Base-by-base conservation (phyloP, 2,329 filamentous ascomycete species). In the Epichloe brachyelytri region DNA sequence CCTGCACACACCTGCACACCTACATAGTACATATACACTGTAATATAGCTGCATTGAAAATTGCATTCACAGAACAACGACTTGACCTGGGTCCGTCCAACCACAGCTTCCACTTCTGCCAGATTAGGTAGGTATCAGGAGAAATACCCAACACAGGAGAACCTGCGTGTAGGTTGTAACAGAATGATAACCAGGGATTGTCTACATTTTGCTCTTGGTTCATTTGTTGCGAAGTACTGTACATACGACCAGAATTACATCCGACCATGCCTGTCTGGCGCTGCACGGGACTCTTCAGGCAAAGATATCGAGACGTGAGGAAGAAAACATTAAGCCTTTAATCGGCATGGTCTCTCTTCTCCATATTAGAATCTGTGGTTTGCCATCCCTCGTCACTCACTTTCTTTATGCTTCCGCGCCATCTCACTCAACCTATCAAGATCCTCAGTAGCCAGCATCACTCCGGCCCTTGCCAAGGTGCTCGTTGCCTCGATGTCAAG, bases 391-490 rank as follows among this genome's bases (percentile, higher is more conserved):
- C 20, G n/a, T 38, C 19, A 4, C 5, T 11, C 15, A 6, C 5
- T 11, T 45, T 30, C 8, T 30, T 19, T 47, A 20, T 51, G 34
- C 20, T 39, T 38, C 48, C 59, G 58, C 19, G 63, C 61, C 55
- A 57, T 58, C 44, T 50, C 40, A 47, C 61, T 65, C 48, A 66
- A 51, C n/a, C 63, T 59, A 36, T 67, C 65, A 36, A 67, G 53
- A n/a, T 66, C 59, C 22, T 56, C 55, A 34, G 59, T 59, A 34
- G 62, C 65, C 54, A 66, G 43, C 17, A 59, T 51, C 43, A 63
- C 51, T 19, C 60, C 60, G 6, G 62, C 63, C 51, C 60, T 53
- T 33, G 54, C 62, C 44, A 63, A 51, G 7, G 60, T 59, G 33
- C 55, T 56, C 26, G 59, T 56, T 30, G 57, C 56, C 37, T 60